phyloP scores from a whole-genome alignment of 805 yeast species.

The Candida dajiaensis region DNA sequence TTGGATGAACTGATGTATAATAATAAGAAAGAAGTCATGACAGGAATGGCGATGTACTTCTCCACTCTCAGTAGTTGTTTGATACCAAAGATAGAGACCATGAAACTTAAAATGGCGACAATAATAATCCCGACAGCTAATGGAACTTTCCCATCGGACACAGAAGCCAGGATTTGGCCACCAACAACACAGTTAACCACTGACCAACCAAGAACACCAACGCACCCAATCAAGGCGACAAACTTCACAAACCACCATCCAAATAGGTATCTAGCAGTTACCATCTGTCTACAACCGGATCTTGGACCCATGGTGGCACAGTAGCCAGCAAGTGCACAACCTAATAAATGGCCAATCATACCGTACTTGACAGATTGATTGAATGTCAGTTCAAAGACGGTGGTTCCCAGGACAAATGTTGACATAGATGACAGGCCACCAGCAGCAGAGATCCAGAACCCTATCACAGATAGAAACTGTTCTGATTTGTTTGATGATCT shows the following conservation, averaged over 20 bases:
- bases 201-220: slow-evolving; percentile 91
- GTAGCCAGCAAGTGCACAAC: slow-evolving; percentile 75
- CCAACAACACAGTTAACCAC: slow-evolving; percentile 85
- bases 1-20: slow-evolving; percentile 58
- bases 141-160: slow-evolving; percentile 63
- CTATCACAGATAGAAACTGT: slow-evolving; percentile 45
- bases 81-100: slow-evolving; percentile 75
- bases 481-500: slow-evolving; percentile 36
- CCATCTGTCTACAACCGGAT: slow-evolving; percentile 88
- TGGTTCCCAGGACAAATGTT: slow-evolving; percentile 69
- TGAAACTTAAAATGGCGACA: slow-evolving; percentile 55
- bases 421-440: slow-evolving; percentile 91
- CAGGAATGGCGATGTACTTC: slow-evolving; percentile 61
- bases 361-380: slow-evolving; percentile 60
- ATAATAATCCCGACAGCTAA: slow-evolving; percentile 70
- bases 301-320: slow-evolving; percentile 86
- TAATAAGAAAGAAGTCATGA: slow-evolving; percentile 57
- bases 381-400: slow-evolving; percentile 64
- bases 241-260: slow-evolving; percentile 84
- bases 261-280: slow-evolving; percentile 69
- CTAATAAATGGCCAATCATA: slow-evolving; percentile 54
- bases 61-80: slow-evolving; percentile 65
- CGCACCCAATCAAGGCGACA: slow-evolving; percentile 62
- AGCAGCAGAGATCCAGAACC: slow-evolving; percentile 81
- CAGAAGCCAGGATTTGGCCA: slow-evolving; percentile 69